These are phyloP conservation scores for Boechera divaricarpa DNA, from an alignment of 345 rosid species.

Conservation along the genomic window DNA sequence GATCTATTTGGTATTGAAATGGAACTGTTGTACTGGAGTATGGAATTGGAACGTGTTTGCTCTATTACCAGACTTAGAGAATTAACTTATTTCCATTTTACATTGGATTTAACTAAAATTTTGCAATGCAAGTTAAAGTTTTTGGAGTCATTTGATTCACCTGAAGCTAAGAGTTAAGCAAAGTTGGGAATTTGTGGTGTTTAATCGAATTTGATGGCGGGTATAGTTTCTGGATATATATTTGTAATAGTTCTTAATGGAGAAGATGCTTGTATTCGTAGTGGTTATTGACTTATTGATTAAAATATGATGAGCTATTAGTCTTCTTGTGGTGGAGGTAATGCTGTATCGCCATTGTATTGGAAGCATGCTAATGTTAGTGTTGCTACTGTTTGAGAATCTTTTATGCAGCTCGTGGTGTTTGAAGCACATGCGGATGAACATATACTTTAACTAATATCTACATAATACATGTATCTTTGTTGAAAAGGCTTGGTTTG, in stretches of 20 bases:
- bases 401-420: neutral
- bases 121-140: slow-evolving; percentile 22
- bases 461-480: neutral
- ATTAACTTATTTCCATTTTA: neutral
- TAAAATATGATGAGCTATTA: slow-evolving; percentile 1
- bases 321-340: slow-evolving; percentile 25
- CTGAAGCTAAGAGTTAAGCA: neutral
- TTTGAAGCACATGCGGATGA: neutral
- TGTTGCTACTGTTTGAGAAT: neutral
- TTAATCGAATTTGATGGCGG: neutral
- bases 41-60: slow-evolving; percentile 8
- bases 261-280: neutral
- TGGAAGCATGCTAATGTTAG: slow-evolving; percentile 6
- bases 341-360: neutral
- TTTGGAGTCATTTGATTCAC: neutral
- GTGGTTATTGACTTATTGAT: slow-evolving; percentile 5
- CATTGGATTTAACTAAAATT: neutral
- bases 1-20: slow-evolving; percentile 26
- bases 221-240: slow-evolving; percentile 6
- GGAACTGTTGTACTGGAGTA: neutral
- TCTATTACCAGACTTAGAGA: neutral
- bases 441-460: neutral
- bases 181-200: slow-evolving; percentile 2
- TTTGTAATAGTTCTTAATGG: neutral
- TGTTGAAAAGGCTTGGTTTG: neutral